phyloP scores from a whole-genome alignment of 2,329 filamentous ascomycete species.

The Colletotrichum trifolii region DNA sequence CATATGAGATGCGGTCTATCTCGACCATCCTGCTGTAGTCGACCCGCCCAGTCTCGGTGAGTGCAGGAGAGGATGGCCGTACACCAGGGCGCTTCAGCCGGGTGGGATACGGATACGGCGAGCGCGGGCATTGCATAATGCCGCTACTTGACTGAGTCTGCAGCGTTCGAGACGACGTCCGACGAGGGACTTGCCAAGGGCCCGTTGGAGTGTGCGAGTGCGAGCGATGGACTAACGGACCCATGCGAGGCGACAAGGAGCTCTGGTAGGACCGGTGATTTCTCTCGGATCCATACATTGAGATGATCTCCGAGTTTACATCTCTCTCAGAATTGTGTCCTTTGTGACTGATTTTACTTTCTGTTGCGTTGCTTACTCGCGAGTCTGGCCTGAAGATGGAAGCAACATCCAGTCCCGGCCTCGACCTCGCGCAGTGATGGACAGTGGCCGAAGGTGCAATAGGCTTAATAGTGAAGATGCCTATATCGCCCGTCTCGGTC shows the following conservation, averaged over 20 bases:
- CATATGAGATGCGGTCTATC: conserved; percentile 59
- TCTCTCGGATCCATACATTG: conserved; percentile 65
- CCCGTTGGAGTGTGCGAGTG: conserved; percentile 66
- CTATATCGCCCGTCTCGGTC: conserved; percentile 74
- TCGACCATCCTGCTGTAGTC: conserved; percentile 64
- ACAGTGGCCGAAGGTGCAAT: conserved; percentile 47
- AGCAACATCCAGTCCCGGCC: conserved; percentile 44
- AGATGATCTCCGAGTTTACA: conserved; percentile 65
- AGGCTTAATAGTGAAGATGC: conserved; percentile 66
- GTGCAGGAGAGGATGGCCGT: conserved; percentile 60
- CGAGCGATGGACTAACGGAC: conserved; percentile 59
- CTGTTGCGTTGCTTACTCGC: conserved; percentile 46
- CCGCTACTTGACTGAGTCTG: conserved; percentile 57
- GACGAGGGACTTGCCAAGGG: conserved; percentile 57
- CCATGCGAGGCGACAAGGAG: conserved; percentile 54
- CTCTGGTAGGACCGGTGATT: conserved; percentile 54
- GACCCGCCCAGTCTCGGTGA: conserved; percentile 58
- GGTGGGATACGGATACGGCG: conserved; percentile 69
- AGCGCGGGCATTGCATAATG: conserved; percentile 63
- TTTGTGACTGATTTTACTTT: conserved; percentile 54
- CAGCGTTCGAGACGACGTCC: conserved; percentile 59
- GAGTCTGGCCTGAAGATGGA: conserved; percentile 43
- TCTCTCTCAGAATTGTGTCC: conserved; percentile 62
- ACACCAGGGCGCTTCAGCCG: conserved; percentile 65
- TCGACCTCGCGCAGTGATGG: conserved; percentile 43